Evolutionary conservation across 768 basidiomycete genomes (phyloP).

Genomic region (Xerocomus spinulosus): DNA sequence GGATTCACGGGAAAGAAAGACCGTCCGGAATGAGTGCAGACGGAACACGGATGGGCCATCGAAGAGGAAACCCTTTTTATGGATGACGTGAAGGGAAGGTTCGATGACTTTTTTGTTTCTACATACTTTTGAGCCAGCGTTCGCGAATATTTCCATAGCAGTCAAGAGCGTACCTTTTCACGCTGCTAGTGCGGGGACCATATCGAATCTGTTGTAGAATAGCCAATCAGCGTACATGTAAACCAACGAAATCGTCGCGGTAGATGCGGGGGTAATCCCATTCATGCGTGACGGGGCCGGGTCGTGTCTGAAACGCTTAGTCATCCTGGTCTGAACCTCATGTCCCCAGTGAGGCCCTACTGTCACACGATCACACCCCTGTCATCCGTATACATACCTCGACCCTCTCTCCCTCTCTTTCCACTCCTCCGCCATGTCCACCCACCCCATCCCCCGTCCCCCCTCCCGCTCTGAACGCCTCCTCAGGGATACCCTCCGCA

Average conservation of each 20-base stretch:
- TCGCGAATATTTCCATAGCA: too few species aligned
- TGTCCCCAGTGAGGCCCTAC: slow-evolving; percentile 13
- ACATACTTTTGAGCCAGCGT: too few species aligned
- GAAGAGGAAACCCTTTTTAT: slow-evolving; percentile 6
- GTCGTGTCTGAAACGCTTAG: too few species aligned
- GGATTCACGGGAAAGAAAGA: slow-evolving; percentile 2
- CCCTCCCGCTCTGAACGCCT: slow-evolving; percentile 52
- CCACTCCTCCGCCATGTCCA: slow-evolving; percentile 14
- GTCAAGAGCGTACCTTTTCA: too few species aligned
- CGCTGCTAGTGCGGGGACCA: not conserved
- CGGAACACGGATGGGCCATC: slow-evolving; percentile 1
- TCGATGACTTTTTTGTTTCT: not conserved
- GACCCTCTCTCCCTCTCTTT: slow-evolving; percentile 2
- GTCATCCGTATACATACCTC: slow-evolving; percentile 23
- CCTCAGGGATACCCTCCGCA: slow-evolving; percentile 53
- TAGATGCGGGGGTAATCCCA: not conserved
- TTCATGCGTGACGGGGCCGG: too few species aligned
- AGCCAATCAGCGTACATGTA: not conserved
- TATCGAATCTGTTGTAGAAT: too few species aligned
- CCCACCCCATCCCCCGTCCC: slow-evolving; percentile 29
- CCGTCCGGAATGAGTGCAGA: not conserved
- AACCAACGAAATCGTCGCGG: not conserved
- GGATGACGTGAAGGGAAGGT: slow-evolving; percentile 5
- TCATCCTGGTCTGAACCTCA: slow-evolving; percentile 12
- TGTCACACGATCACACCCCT: slow-evolving; percentile 29